These are phyloP conservation scores for Daldinia bambusicola DNA, from an alignment of 495 filamentous ascomycete genomes.

Conservation along the genomic window DNA sequence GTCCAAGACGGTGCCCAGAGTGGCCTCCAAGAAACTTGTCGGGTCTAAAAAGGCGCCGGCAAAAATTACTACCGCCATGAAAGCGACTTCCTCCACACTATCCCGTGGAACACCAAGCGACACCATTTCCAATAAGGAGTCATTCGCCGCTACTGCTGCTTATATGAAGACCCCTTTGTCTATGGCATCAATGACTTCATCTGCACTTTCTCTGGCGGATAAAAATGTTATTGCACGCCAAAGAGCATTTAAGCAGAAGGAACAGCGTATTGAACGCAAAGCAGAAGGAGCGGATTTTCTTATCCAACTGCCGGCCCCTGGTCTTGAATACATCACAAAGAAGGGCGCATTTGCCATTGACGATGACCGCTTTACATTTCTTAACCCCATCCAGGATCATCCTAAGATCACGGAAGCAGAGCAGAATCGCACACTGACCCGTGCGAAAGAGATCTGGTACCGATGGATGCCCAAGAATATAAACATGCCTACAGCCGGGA, in stretches of 20 bases:
- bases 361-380: slow-evolving; percentile 29
- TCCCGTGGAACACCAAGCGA: not conserved
- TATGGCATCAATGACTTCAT: no score
- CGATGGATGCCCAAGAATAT: slow-evolving; percentile 18
- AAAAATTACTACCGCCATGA: not conserved
- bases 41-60: not conserved
- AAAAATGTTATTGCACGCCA: not conserved
- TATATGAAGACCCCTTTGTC: not conserved
- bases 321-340: slow-evolving; percentile 38
- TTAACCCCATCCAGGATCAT: slow-evolving; percentile 15
- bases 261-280: not conserved
- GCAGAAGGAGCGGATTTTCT: slow-evolving; percentile 35
- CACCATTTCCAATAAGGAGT: not conserved
- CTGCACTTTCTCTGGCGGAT: not conserved
- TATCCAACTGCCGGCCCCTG: slow-evolving; percentile 37
- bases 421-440: slow-evolving; percentile 15
- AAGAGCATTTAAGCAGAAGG: slow-evolving; percentile 3
- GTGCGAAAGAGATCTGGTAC: slow-evolving; percentile 37
- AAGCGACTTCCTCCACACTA: not conserved
- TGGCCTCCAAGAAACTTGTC: not conserved
- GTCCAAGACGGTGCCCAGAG: not conserved
- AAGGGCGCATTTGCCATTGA: not conserved
- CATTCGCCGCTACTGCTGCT: not conserved
- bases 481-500: slow-evolving; percentile 48
- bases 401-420: slow-evolving; percentile 39